phyloP scores from a whole-genome alignment of 2,329 filamentous ascomycete genomes.

The Sporothrix brunneoviolacea region DNA sequence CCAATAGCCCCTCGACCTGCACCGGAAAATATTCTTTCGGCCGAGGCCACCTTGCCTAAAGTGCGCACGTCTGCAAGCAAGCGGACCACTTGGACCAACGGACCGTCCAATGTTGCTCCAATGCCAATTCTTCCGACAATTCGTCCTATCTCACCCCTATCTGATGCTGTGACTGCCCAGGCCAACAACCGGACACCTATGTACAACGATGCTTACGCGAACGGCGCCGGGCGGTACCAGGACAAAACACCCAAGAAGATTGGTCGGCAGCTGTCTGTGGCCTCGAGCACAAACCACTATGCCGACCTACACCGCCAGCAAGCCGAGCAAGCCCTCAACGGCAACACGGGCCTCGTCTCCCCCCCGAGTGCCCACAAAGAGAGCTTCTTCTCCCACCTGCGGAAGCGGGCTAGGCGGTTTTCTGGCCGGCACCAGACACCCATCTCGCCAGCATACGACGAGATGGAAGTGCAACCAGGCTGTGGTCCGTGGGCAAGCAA shows the following conservation, averaged over 20 bases:
- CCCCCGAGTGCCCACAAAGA: conserved; percentile 79
- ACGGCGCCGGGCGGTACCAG: conserved; percentile 39
- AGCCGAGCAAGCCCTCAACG: conserved; percentile 83
- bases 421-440: conserved; percentile 85
- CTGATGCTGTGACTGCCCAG: conserved; percentile 85
- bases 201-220: conserved; percentile 43
- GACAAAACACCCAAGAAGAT: conserved; percentile 81
- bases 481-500: conserved; percentile 86
- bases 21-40: conserved; percentile 20
- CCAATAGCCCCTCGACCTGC: conserved; percentile 22
- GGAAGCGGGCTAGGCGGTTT: conserved; percentile 85
- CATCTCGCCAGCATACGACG: conserved; percentile 71
- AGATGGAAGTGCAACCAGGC: conserved; percentile 86
- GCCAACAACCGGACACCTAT: conserved; percentile 59
- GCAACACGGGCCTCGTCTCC: conserved; percentile 66
- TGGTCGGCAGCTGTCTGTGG: conserved; percentile 85
- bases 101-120: conserved; percentile 69
- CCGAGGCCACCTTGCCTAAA: conserved; percentile 37
- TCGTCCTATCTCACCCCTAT: conserved; percentile 90
- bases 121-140: conserved; percentile 97
- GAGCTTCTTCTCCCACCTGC: conserved; percentile 94
- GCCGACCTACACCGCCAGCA: conserved; percentile 84
- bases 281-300: conserved; percentile 89
- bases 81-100: conserved; percentile 89
- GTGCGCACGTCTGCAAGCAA: conserved; percentile 58